phyloP scores from a whole-genome alignment of 371 early-diverging fungal species.

The Thermomucor indicae-seudaticae region DNA sequence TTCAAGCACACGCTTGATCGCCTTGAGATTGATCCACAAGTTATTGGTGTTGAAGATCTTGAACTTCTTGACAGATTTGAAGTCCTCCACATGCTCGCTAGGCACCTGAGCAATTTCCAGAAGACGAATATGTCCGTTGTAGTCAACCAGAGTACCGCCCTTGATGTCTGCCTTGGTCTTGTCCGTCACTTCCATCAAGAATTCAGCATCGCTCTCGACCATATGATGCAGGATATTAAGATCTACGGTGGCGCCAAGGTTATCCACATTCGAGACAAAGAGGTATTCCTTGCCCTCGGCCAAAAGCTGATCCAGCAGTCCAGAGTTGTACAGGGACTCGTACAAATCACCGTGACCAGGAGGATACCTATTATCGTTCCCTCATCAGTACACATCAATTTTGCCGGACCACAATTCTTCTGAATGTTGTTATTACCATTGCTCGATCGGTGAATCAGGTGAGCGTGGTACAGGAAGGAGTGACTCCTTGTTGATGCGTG shows the following conservation, averaged over 20 bases:
- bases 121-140: conserved; percentile 92
- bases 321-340: conserved; percentile 92
- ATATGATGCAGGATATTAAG: conserved; percentile 91
- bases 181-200: conserved; percentile 99
- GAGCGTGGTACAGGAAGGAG: conserved; percentile 81
- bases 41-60: conserved; percentile 99
- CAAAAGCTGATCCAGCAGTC: conserved; percentile 93
- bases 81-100: conserved; percentile 95
- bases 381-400: background rate
- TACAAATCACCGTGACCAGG: conserved; percentile 99
- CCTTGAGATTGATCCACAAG: conserved; percentile 96
- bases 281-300: conserved; percentile 98
- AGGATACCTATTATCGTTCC: conserved; percentile 94
- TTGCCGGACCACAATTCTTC: background rate
- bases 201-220: conserved; percentile 87
- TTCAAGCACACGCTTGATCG: conserved; percentile 92
- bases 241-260: conserved; percentile 98
- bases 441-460: conserved; percentile 51
- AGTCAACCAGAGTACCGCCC: conserved; percentile 99
- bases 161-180: conserved; percentile 99
- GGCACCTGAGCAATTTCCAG: conserved; percentile 99
- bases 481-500: conserved; percentile 94
- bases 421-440: conserved; percentile 33
- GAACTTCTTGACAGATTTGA: conserved; percentile 99
- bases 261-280: conserved; percentile 99